These are phyloP conservation scores for Thalassiosira livingstoniorum DNA, from an alignment of 352 stramenopile genomes.

Conservation along the genomic window DNA sequence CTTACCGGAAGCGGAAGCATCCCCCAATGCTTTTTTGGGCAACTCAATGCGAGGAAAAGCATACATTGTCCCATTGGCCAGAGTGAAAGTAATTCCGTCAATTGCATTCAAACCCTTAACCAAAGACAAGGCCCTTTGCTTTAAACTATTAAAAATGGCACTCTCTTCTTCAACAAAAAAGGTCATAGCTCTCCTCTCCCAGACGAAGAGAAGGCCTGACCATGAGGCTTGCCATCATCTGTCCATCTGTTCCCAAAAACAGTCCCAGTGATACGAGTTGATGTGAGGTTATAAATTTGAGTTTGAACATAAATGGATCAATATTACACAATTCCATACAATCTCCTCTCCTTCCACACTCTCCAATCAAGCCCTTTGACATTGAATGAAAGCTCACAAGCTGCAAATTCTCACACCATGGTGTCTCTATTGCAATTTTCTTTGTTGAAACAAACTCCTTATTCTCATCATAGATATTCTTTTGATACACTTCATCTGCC, in stretches of 20 bases:
- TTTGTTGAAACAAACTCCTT: constrained; percentile 96
- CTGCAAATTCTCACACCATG: constrained; percentile 90
- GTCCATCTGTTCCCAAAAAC: constrained; percentile 96
- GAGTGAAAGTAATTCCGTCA: constrained; percentile 96
- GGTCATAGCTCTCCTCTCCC: constrained; percentile 86
- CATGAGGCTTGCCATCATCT: constrained; percentile 98
- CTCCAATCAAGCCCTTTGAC: constrained; percentile 98
- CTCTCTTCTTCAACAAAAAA: constrained; percentile 89
- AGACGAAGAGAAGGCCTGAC: constrained; percentile 90
- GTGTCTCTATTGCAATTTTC: constrained; percentile 86
- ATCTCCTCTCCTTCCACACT: constrained; percentile 93
- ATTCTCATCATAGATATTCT: constrained; percentile 95
- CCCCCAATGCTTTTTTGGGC: constrained; percentile 87
- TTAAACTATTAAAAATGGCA: constrained; percentile 93
- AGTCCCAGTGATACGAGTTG: constrained; percentile 97
- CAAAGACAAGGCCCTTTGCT: constrained; percentile 91
- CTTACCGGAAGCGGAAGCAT: constrained; percentile 86
- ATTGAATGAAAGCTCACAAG: constrained; percentile 98
- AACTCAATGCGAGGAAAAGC: constrained; percentile 93
- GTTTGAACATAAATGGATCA: constrained; percentile 82
- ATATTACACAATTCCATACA: constrained; percentile 89
- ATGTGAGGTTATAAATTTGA: too few relatives aligned
- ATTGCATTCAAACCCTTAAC: constrained; percentile 95
- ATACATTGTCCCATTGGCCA: constrained; percentile 98
- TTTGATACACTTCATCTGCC: constrained; percentile 97